Conservation (phyloP, 352 stramenopile genomes). For the Phytophthora chlamydospora region DNA sequence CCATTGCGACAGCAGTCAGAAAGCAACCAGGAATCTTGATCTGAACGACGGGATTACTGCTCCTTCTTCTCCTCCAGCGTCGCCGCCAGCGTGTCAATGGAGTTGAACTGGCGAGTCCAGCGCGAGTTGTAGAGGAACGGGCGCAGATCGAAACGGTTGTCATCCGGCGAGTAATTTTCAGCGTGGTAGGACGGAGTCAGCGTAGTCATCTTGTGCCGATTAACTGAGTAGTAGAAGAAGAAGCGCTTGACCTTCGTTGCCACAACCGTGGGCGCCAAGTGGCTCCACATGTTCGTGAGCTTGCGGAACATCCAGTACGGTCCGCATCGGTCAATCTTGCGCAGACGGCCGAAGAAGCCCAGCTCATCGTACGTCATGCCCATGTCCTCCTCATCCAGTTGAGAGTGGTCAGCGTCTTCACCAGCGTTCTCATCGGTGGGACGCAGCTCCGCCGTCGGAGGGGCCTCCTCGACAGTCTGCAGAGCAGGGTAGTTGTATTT, state of each 20-base stretch:
- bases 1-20: constrained; percentile 34
- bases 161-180: constrained; percentile 98
- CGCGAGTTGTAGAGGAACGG: constrained; percentile 97
- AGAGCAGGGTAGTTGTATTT: constrained; percentile 94
- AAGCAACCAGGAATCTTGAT: constrained; percentile 30
- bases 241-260: constrained; percentile 96
- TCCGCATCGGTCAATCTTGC: constrained; percentile 97
- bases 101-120: constrained; percentile 96
- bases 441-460: constrained; percentile 96
- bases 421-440: constrained; percentile 81
- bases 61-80: constrained; percentile 83
- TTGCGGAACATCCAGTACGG: constrained; percentile 95
- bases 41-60: constrained; percentile 35
- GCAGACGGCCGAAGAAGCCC: constrained; percentile 93
- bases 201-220: constrained; percentile 99
- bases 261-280: constrained; percentile 78
- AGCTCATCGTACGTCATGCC: constrained; percentile 99
- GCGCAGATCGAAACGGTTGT: constrained; percentile 99
- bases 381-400: constrained; percentile 99
- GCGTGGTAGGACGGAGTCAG: constrained; percentile 98
- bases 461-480: constrained; percentile 92
- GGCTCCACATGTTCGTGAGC: constrained; percentile 87
- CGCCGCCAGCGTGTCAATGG: constrained; percentile 92
- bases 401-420: constrained; percentile 87
- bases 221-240: constrained; percentile 98